Conservation (phyloP, 2,329 filamentous ascomycete genomes). For the Chaetomiaceae sp. region DNA sequence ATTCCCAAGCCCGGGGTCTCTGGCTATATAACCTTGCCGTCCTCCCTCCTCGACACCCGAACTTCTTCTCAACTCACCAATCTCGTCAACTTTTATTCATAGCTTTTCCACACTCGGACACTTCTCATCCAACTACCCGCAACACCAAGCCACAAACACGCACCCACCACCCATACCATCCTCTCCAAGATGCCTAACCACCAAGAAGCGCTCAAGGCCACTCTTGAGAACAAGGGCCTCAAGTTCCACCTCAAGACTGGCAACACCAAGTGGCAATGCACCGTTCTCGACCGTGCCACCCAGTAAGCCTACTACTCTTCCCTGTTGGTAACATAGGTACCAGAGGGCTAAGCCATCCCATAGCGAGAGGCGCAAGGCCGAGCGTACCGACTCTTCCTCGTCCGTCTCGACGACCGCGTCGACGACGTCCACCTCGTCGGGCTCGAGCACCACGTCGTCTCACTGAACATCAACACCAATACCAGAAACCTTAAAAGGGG, state of each 20-base stretch:
- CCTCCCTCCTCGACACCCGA: not conserved
- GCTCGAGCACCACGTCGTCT: constrained; percentile 19
- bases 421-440: constrained; percentile 8
- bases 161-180: not conserved
- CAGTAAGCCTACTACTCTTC: constrained; percentile 37
- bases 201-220: constrained; percentile 20
- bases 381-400: constrained; percentile 21
- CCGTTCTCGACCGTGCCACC: constrained; percentile 40
- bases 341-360: constrained; percentile 11
- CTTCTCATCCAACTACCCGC: not conserved
- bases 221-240: constrained; percentile 40
- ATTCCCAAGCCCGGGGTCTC: not conserved
- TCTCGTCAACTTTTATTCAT: not conserved
- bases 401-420: constrained; percentile 11
- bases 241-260: constrained; percentile 46
- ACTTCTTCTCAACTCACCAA: not conserved
- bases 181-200: constrained; percentile 20
- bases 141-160: not conserved
- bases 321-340: not conserved
- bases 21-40: constrained; percentile 8
- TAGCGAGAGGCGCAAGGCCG: constrained; percentile 26
- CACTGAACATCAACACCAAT: constrained; percentile 11
- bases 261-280: constrained; percentile 37
- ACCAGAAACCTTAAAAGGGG: not conserved
- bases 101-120: not conserved